Conservation (phyloP, 2,329 filamentous ascomycete genomes). For the Cladophialophora carrionii region DNA sequence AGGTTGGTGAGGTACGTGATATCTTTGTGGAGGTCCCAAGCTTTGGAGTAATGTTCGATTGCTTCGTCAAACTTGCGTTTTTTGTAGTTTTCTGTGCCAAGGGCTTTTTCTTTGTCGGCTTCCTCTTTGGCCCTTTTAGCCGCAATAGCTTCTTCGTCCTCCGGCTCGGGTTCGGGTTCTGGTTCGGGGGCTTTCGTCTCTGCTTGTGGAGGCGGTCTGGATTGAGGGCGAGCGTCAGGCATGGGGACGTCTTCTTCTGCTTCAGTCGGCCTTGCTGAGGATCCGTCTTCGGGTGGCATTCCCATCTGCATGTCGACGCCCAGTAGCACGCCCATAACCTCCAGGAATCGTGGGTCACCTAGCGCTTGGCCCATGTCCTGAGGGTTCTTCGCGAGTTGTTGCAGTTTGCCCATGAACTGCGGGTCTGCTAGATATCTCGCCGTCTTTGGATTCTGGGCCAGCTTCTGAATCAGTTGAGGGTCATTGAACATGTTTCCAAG, state of each 20-base stretch:
- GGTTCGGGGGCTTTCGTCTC: slow-evolving; percentile 60
- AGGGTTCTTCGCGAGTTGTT: slow-evolving; percentile 79
- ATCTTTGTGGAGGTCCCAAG: slow-evolving; percentile 93
- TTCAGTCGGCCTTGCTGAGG: slow-evolving; percentile 50
- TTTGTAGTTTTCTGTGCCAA: slow-evolving; percentile 96
- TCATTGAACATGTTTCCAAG: slow-evolving; percentile 95
- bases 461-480: slow-evolving; percentile 84
- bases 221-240: slow-evolving; percentile 65
- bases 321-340: slow-evolving; percentile 90
- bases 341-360: slow-evolving; percentile 86
- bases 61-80: slow-evolving; percentile 95
- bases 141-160: slow-evolving; percentile 80
- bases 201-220: slow-evolving; percentile 49
- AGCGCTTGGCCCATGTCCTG: slow-evolving; percentile 75
- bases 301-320: slow-evolving; percentile 87
- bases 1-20: slow-evolving; percentile 98
- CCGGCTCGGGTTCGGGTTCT: slow-evolving; percentile 66
- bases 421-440: slow-evolving; percentile 76
- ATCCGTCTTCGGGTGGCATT: slow-evolving; percentile 54
- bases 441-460: slow-evolving; percentile 94
- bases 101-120: slow-evolving; percentile 90
- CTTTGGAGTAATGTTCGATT: slow-evolving; percentile 90
- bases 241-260: slow-evolving; percentile 75
- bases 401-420: slow-evolving; percentile 87
- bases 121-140: slow-evolving; percentile 90